These are phyloP conservation scores for Pseudonitzschia multistriata DNA, from an alignment of 108 stramenopile species.

Conservation along the genomic window DNA sequence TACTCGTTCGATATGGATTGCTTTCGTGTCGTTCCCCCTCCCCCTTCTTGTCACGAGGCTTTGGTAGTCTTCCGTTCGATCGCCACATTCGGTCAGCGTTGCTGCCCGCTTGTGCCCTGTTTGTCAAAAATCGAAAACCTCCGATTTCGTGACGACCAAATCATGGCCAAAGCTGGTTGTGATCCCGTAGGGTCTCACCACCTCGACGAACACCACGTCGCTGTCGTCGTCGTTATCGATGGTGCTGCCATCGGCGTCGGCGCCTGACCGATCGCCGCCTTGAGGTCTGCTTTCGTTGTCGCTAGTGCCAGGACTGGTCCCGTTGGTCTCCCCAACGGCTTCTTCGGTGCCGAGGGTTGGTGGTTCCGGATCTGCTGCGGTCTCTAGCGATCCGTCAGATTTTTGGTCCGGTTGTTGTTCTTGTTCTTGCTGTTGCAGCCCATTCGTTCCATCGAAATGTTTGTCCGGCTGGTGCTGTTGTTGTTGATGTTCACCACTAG, in stretches of 20 bases:
- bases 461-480: no score
- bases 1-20: no score
- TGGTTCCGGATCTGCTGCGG: no score
- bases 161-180: background rate
- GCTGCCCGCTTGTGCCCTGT: no score
- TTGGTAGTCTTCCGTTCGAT: no score
- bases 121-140: background rate
- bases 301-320: background rate
- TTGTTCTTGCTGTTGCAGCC: background rate
- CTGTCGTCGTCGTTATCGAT: background rate
- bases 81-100: no score
- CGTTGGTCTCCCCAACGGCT: no score
- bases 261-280: background rate
- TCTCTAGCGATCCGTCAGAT: no score
- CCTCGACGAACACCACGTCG: background rate
- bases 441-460: background rate
- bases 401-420: background rate
- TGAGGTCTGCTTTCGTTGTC: background rate
- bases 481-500: no score
- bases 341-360: no score
- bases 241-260: background rate
- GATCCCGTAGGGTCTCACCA: background rate
- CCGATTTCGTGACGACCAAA: background rate
- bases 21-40: no score
- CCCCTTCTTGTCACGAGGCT: no score